Evolutionary conservation across 352 stramenopile genomes (phyloP).

Genomic region (Blastocystis sp.): DNA sequence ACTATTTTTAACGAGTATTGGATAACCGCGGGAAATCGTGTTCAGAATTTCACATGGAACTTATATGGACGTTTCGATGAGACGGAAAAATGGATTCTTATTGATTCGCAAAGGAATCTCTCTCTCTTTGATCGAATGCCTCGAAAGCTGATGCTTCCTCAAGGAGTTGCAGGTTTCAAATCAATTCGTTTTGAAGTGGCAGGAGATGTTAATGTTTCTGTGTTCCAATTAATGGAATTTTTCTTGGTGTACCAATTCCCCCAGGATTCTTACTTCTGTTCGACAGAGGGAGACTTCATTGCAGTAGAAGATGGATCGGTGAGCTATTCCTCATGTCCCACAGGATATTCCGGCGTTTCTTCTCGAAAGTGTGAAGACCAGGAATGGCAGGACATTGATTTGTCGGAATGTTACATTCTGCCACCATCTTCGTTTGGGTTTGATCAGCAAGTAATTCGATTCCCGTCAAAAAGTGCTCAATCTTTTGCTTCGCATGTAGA

Average conservation of each 20-base stretch:
- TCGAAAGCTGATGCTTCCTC: not conserved
- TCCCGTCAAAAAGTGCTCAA: not conserved
- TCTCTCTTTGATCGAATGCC: not conserved
- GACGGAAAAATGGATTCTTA: not conserved
- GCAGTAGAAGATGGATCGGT: not conserved
- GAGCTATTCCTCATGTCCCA: not conserved
- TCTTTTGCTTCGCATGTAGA: not conserved
- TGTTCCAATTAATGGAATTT: not conserved
- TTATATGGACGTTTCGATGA: not conserved
- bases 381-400: not conserved
- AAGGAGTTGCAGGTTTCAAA: not conserved
- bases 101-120: not conserved
- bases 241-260: not conserved
- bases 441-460: not conserved
- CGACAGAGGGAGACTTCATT: not conserved
- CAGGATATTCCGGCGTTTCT: not conserved
- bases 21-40: not conserved
- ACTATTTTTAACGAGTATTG: constrained; percentile 5
- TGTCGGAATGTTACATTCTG: not conserved
- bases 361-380: not conserved
- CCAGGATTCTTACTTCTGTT: not conserved
- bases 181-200: constrained; percentile 1
- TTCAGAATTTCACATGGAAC: not conserved
- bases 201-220: not conserved
- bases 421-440: not conserved